Evolutionary conservation across 768 basidiomycete genomes (phyloP).

Genomic region (Hortiboletus flavorubellus): DNA sequence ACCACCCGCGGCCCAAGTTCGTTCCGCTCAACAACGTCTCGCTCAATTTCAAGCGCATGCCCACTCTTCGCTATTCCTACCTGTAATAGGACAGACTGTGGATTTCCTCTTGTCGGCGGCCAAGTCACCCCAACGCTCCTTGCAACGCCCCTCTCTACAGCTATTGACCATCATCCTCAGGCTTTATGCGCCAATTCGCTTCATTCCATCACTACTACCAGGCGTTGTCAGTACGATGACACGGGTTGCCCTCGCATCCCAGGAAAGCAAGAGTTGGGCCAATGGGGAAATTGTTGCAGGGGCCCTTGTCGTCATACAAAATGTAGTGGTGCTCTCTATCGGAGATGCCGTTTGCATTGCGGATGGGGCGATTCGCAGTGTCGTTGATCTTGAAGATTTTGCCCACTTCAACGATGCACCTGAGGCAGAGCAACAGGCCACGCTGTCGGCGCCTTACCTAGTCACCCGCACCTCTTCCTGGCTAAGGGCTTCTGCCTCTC

Average conservation of each 20-base stretch:
- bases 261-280: constrained; percentile 61
- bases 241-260: constrained; percentile 60
- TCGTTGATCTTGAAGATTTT: constrained; percentile 66
- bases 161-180: constrained; percentile 51
- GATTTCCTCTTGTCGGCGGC: constrained; percentile 64
- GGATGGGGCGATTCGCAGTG: constrained; percentile 53
- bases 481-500: constrained; percentile 77
- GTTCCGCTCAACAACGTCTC: constrained; percentile 29
- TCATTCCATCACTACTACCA: constrained; percentile 71
- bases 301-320: constrained; percentile 56
- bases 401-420: constrained; percentile 29
- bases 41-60: constrained; percentile 40
- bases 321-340: constrained; percentile 52
- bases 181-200: constrained; percentile 47
- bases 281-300: constrained; percentile 64
- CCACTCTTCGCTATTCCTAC: constrained; percentile 52
- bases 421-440: constrained; percentile 16
- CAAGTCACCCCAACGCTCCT: constrained; percentile 50
- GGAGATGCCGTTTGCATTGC: constrained; percentile 64
- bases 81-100: constrained; percentile 81
- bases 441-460: constrained; percentile 37
- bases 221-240: constrained; percentile 78
- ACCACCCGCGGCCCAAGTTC: constrained; percentile 25
- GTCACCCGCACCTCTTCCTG: constrained; percentile 70
- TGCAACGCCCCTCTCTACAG: constrained; percentile 64